Conservation (phyloP, 495 filamentous ascomycete genomes). For the Barbatosphaeria neglecta region DNA sequence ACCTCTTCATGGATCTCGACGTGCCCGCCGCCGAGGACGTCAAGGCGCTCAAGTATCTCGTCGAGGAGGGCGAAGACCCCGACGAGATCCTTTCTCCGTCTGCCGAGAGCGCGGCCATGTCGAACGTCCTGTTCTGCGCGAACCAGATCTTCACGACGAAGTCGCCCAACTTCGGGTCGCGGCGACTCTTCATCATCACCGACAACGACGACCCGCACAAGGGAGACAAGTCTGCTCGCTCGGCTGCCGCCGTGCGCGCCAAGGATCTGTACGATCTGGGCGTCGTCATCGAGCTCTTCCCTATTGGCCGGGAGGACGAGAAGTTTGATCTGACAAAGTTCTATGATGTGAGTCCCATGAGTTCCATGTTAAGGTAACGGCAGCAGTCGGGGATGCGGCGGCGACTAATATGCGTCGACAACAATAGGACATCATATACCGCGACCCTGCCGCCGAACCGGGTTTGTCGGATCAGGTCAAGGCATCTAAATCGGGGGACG, state of each 20-base stretch:
- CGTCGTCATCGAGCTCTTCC: conserved; percentile 87
- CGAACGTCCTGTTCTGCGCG: conserved; percentile 84
- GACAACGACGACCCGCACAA: conserved; percentile 85
- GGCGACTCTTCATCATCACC: conserved; percentile 88
- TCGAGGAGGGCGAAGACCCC: conserved; percentile 59
- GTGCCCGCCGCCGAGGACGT: conserved; percentile 80
- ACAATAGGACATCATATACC: conserved; percentile 68
- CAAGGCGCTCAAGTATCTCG: conserved; percentile 59
- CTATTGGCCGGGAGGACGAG: conserved; percentile 62
- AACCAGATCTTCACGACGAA: conserved; percentile 96
- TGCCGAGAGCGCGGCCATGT: conserved; percentile 63
- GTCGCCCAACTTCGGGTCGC: conserved; percentile 84
- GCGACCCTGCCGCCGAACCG: conserved; percentile 51
- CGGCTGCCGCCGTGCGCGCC: conserved; percentile 71
- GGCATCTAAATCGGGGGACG: conserved; percentile 49
- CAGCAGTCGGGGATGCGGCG: background rate
- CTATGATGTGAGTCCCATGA: conserved; percentile 75
- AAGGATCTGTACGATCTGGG: conserved; percentile 94
- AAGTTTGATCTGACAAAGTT: conserved; percentile 80
- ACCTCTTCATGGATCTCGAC: conserved; percentile 82
- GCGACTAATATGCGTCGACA: conserved; percentile 7
- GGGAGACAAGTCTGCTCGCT: conserved; percentile 55
- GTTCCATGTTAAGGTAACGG: too few relatives aligned
- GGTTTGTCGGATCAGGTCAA: conserved; percentile 25
- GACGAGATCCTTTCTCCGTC: conserved; percentile 60